These are phyloP conservation scores for Pichia sp. DNA, from an alignment of 1,139 yeast species.

Conservation along the genomic window DNA sequence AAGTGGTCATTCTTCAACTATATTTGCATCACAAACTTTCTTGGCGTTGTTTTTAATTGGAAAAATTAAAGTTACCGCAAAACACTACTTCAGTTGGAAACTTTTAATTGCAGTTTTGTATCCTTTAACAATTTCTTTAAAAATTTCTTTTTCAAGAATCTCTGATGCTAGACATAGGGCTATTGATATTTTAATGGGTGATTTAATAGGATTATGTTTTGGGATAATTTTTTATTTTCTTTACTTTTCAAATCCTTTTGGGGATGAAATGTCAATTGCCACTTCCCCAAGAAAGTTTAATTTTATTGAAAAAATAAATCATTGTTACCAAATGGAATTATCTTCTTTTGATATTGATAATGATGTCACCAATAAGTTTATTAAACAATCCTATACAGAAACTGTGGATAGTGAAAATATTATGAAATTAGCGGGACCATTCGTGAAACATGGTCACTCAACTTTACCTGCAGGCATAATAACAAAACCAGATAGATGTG, in stretches of 20 bases:
- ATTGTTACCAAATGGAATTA: neutral
- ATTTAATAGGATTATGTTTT: constrained; percentile 33
- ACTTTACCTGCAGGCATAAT: neutral
- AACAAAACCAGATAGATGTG: neutral
- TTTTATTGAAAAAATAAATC: neutral
- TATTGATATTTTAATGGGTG: constrained; percentile 39
- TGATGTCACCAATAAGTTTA: neutral
- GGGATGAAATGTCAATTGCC: constrained; percentile 32
- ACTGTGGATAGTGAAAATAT: neutral
- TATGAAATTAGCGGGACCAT: neutral
- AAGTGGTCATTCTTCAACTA: constrained; percentile 46
- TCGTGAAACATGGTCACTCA: neutral
- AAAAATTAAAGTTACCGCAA: constrained; percentile 35
- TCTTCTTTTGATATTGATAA: constrained; percentile 1
- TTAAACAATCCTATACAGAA: constrained; percentile 1
- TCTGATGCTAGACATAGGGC: constrained; percentile 46
- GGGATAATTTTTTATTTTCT: constrained; percentile 35
- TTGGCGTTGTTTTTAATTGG: constrained; percentile 36
- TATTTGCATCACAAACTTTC: constrained; percentile 40
- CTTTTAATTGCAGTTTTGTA: constrained; percentile 30
- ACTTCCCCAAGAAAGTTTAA: constrained; percentile 40
- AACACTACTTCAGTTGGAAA: constrained; percentile 33
- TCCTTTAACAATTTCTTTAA: constrained; percentile 36
- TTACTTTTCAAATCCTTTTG: constrained; percentile 39
- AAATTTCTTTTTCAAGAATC: constrained; percentile 38